Conservation (phyloP, 2,329 filamentous ascomycete genomes). For the Paraphoma sp. region DNA sequence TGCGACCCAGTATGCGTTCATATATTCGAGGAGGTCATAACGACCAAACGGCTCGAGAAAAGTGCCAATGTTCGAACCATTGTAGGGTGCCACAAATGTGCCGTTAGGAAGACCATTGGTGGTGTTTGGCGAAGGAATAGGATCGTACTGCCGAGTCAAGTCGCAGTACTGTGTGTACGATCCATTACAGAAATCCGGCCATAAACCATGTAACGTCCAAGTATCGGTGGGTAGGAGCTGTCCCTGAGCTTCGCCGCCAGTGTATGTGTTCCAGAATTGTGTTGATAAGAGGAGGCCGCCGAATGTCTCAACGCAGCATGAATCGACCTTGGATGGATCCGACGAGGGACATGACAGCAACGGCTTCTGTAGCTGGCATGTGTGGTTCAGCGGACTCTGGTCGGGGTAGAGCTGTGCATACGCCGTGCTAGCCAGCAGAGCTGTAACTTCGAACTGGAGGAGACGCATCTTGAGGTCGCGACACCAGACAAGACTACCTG, state of each 20-base stretch:
- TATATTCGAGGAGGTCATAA: slow-evolving; percentile 67
- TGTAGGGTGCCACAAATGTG: slow-evolving; percentile 63
- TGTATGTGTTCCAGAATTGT: slow-evolving; percentile 71
- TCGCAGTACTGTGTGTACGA: slow-evolving; percentile 74
- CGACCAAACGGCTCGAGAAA: slow-evolving; percentile 66
- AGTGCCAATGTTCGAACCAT: slow-evolving; percentile 62
- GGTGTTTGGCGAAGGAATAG: slow-evolving; percentile 66
- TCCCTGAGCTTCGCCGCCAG: slow-evolving; percentile 63
- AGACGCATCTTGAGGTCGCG: slow-evolving; percentile 27
- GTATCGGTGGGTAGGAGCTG: slow-evolving; percentile 64
- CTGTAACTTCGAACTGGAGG: slow-evolving; percentile 17
- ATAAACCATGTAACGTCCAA: slow-evolving; percentile 65
- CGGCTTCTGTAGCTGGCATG: slow-evolving; percentile 55
- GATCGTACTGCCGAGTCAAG: slow-evolving; percentile 69
- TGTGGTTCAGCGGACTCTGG: slow-evolving; percentile 62
- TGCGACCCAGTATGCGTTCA: slow-evolving; percentile 71
- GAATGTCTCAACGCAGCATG: slow-evolving; percentile 70
- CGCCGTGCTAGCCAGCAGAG: slow-evolving; percentile 26
- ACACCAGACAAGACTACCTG: neutral
- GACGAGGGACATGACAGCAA: slow-evolving; percentile 43
- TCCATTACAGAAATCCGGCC: slow-evolving; percentile 56
- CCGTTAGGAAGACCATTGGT: slow-evolving; percentile 64
- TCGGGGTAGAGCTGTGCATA: slow-evolving; percentile 53
- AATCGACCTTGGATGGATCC: slow-evolving; percentile 55
- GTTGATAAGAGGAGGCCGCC: slow-evolving; percentile 68